Evolutionary conservation across 73 alveolate species (phyloP).

Genomic region (Paramecium octaurelia): DNA sequence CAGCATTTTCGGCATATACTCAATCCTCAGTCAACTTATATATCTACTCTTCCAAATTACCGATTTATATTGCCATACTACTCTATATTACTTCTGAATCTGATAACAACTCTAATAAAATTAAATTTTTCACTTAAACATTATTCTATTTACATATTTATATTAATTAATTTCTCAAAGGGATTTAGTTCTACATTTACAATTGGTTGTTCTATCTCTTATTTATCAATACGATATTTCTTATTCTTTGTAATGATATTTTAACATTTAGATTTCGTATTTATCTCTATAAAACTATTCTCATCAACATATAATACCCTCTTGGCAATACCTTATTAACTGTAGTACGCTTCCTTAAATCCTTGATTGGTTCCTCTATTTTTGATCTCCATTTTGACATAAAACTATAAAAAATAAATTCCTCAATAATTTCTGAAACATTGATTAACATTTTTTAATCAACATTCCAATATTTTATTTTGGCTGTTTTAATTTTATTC

Average conservation of each 20-base stretch:
- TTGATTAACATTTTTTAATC: background rate
- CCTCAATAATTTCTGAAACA: background rate
- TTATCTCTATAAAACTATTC: background rate
- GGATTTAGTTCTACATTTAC: background rate
- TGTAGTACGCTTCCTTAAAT: background rate
- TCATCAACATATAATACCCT: background rate
- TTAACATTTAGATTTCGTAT: background rate
- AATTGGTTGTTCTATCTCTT: background rate
- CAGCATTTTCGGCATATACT: background rate
- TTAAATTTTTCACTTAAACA: background rate
- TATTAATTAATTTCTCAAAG: background rate
- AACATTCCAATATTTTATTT: background rate
- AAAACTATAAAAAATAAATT: background rate
- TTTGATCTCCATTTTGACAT: background rate
- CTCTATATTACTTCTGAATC: background rate
- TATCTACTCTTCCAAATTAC: background rate
- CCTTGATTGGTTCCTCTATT: background rate
- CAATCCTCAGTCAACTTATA: background rate
- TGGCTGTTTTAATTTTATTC: background rate
- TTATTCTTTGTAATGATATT: background rate
- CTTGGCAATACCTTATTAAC: background rate
- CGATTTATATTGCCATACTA: background rate
- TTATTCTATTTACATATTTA: background rate
- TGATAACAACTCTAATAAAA: background rate
- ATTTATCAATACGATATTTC: background rate